These are phyloP conservation scores for Neonothopanus nambi DNA, from an alignment of 1,284 basidiomycete genomes.

Conservation along the genomic window DNA sequence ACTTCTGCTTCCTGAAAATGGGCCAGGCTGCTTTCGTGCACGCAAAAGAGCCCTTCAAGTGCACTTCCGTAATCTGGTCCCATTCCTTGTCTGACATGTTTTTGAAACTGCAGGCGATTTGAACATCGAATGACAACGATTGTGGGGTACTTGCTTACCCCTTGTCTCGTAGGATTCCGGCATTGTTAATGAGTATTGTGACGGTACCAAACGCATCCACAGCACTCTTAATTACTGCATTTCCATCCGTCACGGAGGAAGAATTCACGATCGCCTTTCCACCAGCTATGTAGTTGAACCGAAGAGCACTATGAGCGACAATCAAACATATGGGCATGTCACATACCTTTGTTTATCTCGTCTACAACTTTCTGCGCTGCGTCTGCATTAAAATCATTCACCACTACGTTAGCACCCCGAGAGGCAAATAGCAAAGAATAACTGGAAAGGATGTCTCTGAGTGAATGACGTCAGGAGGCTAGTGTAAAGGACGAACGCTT, in stretches of 20 bases:
- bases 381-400: constrained; percentile 90
- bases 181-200: constrained; percentile 92
- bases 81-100: constrained; percentile 92
- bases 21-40: constrained; percentile 98
- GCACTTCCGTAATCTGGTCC: constrained; percentile 87
- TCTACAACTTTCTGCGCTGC: constrained; percentile 93
- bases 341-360: constrained; percentile 80
- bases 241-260: constrained; percentile 89
- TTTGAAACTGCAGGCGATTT: constrained; percentile 63
- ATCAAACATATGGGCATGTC: not conserved
- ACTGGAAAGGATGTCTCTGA: constrained; percentile 40
- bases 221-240: constrained; percentile 85
- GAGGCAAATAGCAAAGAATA: constrained; percentile 91
- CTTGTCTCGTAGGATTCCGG: constrained; percentile 87
- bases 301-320: constrained; percentile 2
- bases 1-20: constrained; percentile 93
- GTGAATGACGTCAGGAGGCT: not conserved
- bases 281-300: constrained; percentile 59
- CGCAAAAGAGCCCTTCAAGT: constrained; percentile 94
- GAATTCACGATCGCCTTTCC: constrained; percentile 88
- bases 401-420: constrained; percentile 91
- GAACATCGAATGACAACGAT: not conserved
- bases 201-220: constrained; percentile 86
- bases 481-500: constrained; percentile 59
- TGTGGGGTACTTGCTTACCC: constrained; percentile 48